Base-by-base conservation (phyloP, 768 basidiomycete genomes). In the Naematelia encephala region DNA sequence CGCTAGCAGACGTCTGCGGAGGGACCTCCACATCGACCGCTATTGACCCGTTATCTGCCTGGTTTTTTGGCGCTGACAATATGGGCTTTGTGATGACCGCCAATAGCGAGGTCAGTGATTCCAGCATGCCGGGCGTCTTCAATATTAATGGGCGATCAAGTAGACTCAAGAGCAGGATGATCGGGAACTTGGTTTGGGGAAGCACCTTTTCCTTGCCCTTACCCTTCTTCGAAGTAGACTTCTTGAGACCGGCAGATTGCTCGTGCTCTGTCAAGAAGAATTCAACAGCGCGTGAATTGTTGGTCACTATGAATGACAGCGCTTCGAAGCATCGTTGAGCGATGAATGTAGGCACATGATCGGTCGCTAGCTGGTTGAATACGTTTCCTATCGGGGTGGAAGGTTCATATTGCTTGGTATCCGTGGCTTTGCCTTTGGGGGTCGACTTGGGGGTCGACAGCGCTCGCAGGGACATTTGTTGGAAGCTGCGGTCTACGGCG, bases 251-350 rank as follows among this genome's bases (percentile, higher is more conserved):
- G n/a, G 82, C 82, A 4, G 88, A 87, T 29, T 91, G 80, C 64
- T 99, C 96, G 65, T 97, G 91, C 77, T 99, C 96, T 0, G 87
- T 89, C 60, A 99, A 82, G 85, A 99, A 98, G 82, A 93, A 98
- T 16, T 90, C 78, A 0, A 92, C 88, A 0, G 90, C 89, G 16
- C 84, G 76, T 59, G 91, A 87, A 73, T 96, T 98, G 22, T 85
- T 82, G 57, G 81, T 84, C 74, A 96, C 92, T 64, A 98, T 90
- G 73, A 84, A 90, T 0, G 85, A 85, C 69, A 99, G 80, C 1
- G 89, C 89, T 72, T 99, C 96, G 14, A 99, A 82, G 67, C 91
- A 94, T 26, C 94, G 87, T 73, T 97, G 92, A 13, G 91, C 91
- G 55, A 97, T 87, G 44, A 99, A 81, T 67, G 96, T 89, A 1